These are phyloP conservation scores for Schizophyllum commune DNA, from an alignment of 1,284 basidiomycete species.

Conservation along the genomic window DNA sequence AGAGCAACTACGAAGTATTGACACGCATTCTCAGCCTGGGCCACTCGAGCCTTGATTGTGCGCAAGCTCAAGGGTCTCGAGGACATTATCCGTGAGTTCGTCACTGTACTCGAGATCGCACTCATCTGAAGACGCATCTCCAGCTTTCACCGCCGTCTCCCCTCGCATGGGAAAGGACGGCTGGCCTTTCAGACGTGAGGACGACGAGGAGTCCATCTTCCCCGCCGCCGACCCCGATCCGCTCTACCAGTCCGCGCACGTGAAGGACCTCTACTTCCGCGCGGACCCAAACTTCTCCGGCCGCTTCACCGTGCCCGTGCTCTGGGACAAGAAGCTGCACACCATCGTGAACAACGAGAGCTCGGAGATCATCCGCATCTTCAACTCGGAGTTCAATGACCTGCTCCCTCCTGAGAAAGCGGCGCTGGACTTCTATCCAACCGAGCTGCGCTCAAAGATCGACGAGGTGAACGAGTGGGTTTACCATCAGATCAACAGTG, in stretches of 20 bases:
- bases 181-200: conserved; percentile 79
- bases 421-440: conserved; percentile 73
- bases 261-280: conserved; percentile 83
- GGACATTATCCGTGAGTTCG: conserved; percentile 64
- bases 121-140: conserved; percentile 2
- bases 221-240: conserved; percentile 70
- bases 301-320: conserved; percentile 84
- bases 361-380: conserved; percentile 88
- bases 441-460: conserved; percentile 66
- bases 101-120: conserved; percentile 5
- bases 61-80: conserved; percentile 91
- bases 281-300: conserved; percentile 66
- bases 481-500: conserved; percentile 79
- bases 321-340: conserved; percentile 89
- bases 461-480: conserved; percentile 87
- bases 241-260: conserved; percentile 58
- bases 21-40: conserved; percentile 63
- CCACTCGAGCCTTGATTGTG: conserved; percentile 84
- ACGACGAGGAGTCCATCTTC: conserved; percentile 37
- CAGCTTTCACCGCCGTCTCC: conserved; percentile 79
- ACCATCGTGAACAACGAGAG: conserved; percentile 96
- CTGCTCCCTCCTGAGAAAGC: conserved; percentile 60
- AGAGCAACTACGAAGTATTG: conserved; percentile 1
- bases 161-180: conserved; percentile 79
- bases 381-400: conserved; percentile 81